Evolutionary conservation across 371 early-diverging fungal genomes (phyloP).

Genomic region (Mucor ambiguus): DNA sequence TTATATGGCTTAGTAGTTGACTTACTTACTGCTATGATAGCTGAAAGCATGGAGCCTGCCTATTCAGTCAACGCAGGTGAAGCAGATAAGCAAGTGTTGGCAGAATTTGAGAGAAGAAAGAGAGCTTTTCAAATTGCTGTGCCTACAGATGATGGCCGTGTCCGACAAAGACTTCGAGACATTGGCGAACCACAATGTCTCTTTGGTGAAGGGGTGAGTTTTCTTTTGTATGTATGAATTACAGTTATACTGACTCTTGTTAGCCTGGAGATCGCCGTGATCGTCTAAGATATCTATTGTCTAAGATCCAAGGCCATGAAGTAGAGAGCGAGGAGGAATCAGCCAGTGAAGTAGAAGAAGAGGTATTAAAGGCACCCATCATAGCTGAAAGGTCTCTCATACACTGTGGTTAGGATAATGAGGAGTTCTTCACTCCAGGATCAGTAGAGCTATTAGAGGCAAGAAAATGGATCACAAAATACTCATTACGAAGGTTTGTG

Average conservation of each 20-base stretch:
- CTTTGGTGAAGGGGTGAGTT: conserved; percentile 91
- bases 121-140: conserved; percentile 82
- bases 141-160: conserved; percentile 90
- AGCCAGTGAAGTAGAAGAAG: conserved; percentile 40
- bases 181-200: conserved; percentile 86
- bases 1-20: neutral
- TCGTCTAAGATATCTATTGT: conserved; percentile 78
- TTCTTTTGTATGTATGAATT: neutral
- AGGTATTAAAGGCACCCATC: neutral
- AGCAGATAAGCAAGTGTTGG: conserved; percentile 74
- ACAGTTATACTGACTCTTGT: neutral
- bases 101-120: conserved; percentile 85
- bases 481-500: conserved; percentile 74
- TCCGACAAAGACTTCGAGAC: conserved; percentile 76
- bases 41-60: conserved; percentile 43
- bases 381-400: neutral
- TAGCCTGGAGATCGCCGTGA: conserved; percentile 89
- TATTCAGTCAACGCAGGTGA: conserved; percentile 56
- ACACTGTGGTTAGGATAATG: conserved; percentile 36
- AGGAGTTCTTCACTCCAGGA: conserved; percentile 92
- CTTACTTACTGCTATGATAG: conserved; percentile 10
- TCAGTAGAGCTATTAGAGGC: conserved; percentile 69
- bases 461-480: conserved; percentile 72
- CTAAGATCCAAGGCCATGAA: conserved; percentile 52
- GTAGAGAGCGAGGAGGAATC: conserved; percentile 57